phyloP scores from a whole-genome alignment of 441 rosid genomes.

The Pelargonium australe region DNA sequence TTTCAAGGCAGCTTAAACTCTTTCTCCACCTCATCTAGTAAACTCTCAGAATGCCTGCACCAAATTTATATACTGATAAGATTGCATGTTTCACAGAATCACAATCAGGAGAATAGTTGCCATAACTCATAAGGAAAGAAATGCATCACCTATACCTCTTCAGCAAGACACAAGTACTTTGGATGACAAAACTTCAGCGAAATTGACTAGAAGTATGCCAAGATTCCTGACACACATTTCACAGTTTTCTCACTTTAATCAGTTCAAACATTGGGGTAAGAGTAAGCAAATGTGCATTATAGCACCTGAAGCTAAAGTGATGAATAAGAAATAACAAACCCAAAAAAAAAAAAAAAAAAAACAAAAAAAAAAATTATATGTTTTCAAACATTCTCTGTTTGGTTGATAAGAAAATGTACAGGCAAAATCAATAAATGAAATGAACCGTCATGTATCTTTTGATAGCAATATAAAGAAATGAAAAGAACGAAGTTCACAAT shows the following conservation, averaged over 20 bases:
- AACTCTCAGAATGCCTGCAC: constrained; percentile 6
- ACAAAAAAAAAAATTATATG: neutral
- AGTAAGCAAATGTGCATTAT: neutral
- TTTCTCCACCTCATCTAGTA: neutral
- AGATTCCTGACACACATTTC: neutral
- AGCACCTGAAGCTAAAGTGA: neutral
- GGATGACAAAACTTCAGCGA: neutral
- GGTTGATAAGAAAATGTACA: neutral
- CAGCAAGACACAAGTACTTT: neutral
- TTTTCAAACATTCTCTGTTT: neutral
- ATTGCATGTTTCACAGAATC: neutral
- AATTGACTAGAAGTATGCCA: neutral
- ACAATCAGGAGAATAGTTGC: neutral
- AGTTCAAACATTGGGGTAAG: no score
- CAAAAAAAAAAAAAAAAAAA: neutral
- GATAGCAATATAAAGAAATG: no score
- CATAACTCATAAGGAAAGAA: neutral
- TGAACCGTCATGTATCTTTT: no score
- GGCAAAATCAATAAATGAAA: neutral
- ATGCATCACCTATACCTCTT: neutral
- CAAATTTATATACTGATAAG: neutral
- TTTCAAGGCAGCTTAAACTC: neutral
- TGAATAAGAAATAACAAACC: neutral
- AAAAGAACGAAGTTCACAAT: no score
- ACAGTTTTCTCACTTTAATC: no score